These are phyloP conservation scores for Sarcodon aspratus DNA, from an alignment of 768 basidiomycete species.

Conservation along the genomic window DNA sequence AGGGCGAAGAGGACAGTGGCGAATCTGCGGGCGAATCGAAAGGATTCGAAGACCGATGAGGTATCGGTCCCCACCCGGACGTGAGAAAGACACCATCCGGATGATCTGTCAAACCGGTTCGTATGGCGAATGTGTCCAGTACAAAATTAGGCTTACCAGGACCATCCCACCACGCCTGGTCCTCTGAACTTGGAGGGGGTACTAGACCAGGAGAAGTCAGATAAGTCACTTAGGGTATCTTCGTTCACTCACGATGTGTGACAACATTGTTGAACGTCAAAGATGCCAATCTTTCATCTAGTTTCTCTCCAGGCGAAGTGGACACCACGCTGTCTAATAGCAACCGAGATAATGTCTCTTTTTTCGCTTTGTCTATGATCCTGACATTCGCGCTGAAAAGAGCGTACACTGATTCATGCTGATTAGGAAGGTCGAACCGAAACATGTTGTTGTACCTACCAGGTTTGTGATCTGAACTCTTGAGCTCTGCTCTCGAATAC, in stretches of 20 bases:
- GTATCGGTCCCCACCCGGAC: constrained; percentile 12
- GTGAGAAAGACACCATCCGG: constrained; percentile 42
- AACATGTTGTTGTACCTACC: constrained; percentile 29
- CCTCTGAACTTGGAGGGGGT: constrained; percentile 77
- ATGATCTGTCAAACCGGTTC: constrained; percentile 27
- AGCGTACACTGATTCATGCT: constrained; percentile 53
- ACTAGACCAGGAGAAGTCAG: constrained; percentile 30
- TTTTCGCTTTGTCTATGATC: constrained; percentile 69
- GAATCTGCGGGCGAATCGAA: constrained; percentile 64
- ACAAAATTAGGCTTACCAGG: constrained; percentile 34
- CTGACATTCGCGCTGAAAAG: constrained; percentile 71
- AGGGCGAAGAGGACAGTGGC: constrained; percentile 61
- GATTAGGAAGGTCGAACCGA: background rate
- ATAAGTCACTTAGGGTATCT: background rate
- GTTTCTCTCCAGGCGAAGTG: constrained; percentile 51
- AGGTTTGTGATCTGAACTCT: constrained; percentile 93
- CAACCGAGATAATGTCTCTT: constrained; percentile 53
- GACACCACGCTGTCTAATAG: constrained; percentile 55
- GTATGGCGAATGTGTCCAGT: background rate
- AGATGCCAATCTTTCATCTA: constrained; percentile 59
- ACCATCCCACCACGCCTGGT: constrained; percentile 68
- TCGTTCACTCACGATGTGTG: constrained; percentile 27
- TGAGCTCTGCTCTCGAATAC: constrained; percentile 79
- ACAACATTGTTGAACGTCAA: constrained; percentile 36
- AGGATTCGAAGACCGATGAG: constrained; percentile 36